Evolutionary conservation across 169 alveolate genomes (phyloP).

Genomic region (Perkinsus marinus): DNA sequence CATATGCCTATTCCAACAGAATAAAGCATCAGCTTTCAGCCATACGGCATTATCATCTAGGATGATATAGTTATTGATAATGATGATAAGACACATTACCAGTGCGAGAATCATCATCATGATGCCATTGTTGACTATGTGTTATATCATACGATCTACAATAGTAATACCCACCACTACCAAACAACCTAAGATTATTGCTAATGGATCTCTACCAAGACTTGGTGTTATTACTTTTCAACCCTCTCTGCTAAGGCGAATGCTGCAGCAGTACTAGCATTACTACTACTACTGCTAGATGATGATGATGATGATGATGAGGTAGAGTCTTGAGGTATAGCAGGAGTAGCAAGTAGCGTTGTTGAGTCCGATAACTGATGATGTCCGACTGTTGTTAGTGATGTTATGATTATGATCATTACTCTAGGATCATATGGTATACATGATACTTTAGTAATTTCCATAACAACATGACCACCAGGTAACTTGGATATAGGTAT

Average conservation of each 20-base stretch:
- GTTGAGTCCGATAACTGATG: neutral
- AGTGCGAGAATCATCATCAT: neutral
- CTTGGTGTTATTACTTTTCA: neutral
- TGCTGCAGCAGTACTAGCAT: neutral
- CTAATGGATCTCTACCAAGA: neutral
- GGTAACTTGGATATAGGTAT: neutral
- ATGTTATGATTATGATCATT: neutral
- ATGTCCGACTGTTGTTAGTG: neutral
- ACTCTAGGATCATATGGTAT: neutral
- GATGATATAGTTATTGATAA: neutral
- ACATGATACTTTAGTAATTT: neutral
- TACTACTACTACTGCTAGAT: no score
- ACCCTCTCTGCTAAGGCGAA: neutral
- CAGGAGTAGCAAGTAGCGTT: neutral
- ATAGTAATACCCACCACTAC: neutral
- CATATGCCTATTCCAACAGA: neutral
- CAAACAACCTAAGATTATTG: neutral
- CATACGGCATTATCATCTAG: neutral
- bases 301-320: neutral
- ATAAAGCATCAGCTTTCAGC: neutral
- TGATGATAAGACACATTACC: neutral
- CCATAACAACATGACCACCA: neutral
- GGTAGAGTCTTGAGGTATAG: neutral
- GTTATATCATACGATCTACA: neutral
- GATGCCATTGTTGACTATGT: neutral